Base-by-base conservation (phyloP, 257 asterid species). In the Lithospermum erythrorhizon region DNA sequence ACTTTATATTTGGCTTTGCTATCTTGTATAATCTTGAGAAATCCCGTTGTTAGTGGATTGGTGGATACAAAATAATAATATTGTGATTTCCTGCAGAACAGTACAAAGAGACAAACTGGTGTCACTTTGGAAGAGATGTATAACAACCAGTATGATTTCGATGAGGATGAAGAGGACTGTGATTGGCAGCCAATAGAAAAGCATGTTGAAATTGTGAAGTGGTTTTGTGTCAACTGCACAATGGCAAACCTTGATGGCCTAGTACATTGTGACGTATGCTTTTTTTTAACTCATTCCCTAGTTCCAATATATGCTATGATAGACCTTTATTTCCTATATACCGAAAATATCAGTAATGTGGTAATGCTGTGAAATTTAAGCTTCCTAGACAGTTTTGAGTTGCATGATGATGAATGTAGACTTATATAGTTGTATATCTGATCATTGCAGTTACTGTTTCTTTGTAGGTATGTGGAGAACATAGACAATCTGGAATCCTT, bases 171-270 rank as follows among this genome's bases (percentile, higher is more conserved):
- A 27, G 95, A 87, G 25, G 95, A 88, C 84, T 70, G 79, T 51
- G 81, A 80, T 57, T 80, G 86, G 86, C 81, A 77, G 41, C 86
- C 87, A n/a, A 57, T 72, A 49, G 72, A 65, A 22, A 72, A 64
- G 48, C 77, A 68, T 52, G 45, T 77, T 19, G 78, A 76, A 71
- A 68, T 81, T 57, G 57, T 73, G 20, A 87, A 80, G 78, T 93
- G 99, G 99, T 89, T 86, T 80, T 93, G 97, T 75, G 77, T 78
- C 69, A 93, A 93, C 73, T 93, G 99, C 75, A 86, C 97, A 2
- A 76, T 89, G 89, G 79, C 62, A 63, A 93, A 93, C 71, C 64
- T 80, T 61, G 94, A 78, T 23, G 76, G 22, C 53, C 75, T 72
- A 62, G 61, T 68, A 23, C 79, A 79, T 64, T 93, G 99, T 66